Conservation (phyloP, 305 asterid species). For the Fraxinus velutina region DNA sequence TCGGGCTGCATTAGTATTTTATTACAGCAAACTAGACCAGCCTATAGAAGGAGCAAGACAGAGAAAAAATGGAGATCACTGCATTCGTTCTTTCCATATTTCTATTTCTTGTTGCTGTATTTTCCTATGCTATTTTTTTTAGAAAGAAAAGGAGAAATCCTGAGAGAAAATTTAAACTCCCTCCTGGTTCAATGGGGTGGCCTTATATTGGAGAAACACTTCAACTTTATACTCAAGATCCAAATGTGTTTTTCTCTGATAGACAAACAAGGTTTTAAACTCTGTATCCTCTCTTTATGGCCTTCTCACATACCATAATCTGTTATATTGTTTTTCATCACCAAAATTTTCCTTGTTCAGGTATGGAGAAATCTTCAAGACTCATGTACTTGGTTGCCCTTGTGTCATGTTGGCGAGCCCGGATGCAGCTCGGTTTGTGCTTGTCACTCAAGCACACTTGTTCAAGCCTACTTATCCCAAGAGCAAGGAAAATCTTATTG, state of each 20-base stretch:
- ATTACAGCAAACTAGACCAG: not conserved
- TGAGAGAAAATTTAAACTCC: slow-evolving; percentile 36
- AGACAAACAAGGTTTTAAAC: slow-evolving; percentile 49
- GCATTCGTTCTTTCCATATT: slow-evolving; percentile 19
- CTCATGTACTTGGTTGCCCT: slow-evolving; percentile 68
- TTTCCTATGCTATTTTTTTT: slow-evolving; percentile 23
- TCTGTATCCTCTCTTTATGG: not conserved
- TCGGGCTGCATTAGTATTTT: not conserved
- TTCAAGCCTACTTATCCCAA: slow-evolving; percentile 88
- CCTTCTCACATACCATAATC: not conserved
- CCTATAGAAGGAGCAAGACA: not conserved
- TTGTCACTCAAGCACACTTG: slow-evolving; percentile 55
- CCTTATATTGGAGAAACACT: slow-evolving; percentile 82
- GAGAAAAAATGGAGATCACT: slow-evolving; percentile 22
- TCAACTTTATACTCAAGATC: slow-evolving; percentile 75
- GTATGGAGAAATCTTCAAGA: slow-evolving; percentile 87
- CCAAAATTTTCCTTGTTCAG: slow-evolving; percentile 24
- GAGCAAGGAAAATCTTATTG: slow-evolving; percentile 71
- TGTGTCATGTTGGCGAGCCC: slow-evolving; percentile 85
- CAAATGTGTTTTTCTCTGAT: slow-evolving; percentile 56
- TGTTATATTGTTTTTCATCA: not conserved
- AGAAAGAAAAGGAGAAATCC: slow-evolving; percentile 16
- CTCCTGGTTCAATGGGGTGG: slow-evolving; percentile 97
- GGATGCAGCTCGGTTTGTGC: slow-evolving; percentile 80
- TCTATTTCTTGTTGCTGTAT: slow-evolving; percentile 21